Conservation (phyloP, 2,329 filamentous ascomycete genomes). For the Rasamsonia emersonii region DNA sequence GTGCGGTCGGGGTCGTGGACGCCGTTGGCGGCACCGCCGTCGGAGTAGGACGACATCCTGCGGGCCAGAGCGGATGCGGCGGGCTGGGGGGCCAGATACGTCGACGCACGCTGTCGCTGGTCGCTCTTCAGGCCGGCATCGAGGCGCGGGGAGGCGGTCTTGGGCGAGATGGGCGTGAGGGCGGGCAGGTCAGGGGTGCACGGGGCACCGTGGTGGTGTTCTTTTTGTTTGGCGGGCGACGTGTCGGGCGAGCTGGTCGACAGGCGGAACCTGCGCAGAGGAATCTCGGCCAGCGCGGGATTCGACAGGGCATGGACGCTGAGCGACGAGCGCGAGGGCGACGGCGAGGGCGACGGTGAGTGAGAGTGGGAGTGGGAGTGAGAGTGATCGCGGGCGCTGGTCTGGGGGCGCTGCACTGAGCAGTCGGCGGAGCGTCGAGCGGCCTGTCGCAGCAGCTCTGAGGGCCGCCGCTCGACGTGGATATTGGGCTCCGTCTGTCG, state of each 20-base stretch:
- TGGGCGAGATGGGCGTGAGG: not conserved
- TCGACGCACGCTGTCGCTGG: conserved; percentile 18
- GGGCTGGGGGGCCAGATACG: conserved; percentile 6
- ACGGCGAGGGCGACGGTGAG: conserved; percentile 5
- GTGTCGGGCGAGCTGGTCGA: conserved; percentile 7
- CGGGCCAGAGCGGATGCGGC: conserved; percentile 19
- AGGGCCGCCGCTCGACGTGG: conserved; percentile 8
- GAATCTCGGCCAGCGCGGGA: conserved; percentile 17
- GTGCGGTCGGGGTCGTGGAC: conserved; percentile 15
- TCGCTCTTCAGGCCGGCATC: conserved; percentile 19
- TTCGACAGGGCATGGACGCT: conserved; percentile 17
- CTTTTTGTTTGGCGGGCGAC: conserved; percentile 4
- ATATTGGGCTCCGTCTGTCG: conserved; percentile 11
- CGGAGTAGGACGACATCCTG: conserved; percentile 23
- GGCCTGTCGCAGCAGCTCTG: conserved; percentile 9
- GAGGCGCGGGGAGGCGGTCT: conserved; percentile 10
- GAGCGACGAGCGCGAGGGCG: conserved; percentile 10
- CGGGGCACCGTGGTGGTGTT: conserved; percentile 14
- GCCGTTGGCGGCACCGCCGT: conserved; percentile 18
- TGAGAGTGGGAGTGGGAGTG: conserved; percentile 9
- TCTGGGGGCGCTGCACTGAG: conserved; percentile 7
- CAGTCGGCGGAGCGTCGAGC: conserved; percentile 10
- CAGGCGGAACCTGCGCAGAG: conserved; percentile 15
- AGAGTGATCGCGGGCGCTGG: conserved; percentile 9
- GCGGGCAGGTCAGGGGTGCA: conserved; percentile 18